phyloP scores from a whole-genome alignment of 805 yeast genomes.

The Yarrowia osloensis region DNA sequence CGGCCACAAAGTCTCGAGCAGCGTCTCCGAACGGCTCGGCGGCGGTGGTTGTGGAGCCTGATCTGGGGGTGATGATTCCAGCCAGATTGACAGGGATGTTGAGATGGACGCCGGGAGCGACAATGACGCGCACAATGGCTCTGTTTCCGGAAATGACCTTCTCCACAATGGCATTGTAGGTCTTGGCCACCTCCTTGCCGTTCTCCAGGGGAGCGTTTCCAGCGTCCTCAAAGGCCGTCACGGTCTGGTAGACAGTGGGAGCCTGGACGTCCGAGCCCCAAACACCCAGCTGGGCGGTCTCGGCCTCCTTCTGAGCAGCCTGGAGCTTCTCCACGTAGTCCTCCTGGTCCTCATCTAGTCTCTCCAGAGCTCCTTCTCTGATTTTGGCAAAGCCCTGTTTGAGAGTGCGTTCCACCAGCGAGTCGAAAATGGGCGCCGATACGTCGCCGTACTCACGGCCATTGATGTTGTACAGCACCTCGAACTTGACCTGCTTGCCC shows the following conservation, averaged over 20 bases:
- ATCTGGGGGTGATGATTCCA: conserved; percentile 72
- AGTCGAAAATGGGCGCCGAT: conserved; percentile 60
- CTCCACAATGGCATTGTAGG: conserved; percentile 65
- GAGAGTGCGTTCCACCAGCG: conserved; percentile 58
- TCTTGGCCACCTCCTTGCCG: conserved; percentile 41
- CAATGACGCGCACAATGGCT: conserved; percentile 58
- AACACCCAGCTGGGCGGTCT: conserved; percentile 53
- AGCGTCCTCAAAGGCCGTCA: background rate
- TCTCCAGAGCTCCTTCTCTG: conserved; percentile 51
- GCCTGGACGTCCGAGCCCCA: conserved; percentile 48
- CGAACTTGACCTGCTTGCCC: conserved; percentile 63
- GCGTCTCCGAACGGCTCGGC: conserved; percentile 64
- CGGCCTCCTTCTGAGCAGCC: conserved; percentile 51
- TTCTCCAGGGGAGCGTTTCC: conserved; percentile 7
- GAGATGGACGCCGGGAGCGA: conserved; percentile 51
- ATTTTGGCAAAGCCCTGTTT: conserved; percentile 63
- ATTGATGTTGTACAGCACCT: conserved; percentile 53
- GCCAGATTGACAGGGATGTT: conserved; percentile 66
- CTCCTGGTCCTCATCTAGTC: conserved; percentile 47
- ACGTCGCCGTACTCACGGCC: conserved; percentile 72
- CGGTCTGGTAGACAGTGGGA: conserved; percentile 27
- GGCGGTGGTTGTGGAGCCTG: conserved; percentile 49
- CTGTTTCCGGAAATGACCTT: conserved; percentile 79
- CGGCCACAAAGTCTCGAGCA: conserved; percentile 64
- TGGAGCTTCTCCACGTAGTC: conserved; percentile 37